Percentiles rank a stretch among this genome's conserved stretches.
phyloP scores from a whole-genome alignment of 1,139 yeast genomes.

The Diutina pseudorugosa region DNA sequence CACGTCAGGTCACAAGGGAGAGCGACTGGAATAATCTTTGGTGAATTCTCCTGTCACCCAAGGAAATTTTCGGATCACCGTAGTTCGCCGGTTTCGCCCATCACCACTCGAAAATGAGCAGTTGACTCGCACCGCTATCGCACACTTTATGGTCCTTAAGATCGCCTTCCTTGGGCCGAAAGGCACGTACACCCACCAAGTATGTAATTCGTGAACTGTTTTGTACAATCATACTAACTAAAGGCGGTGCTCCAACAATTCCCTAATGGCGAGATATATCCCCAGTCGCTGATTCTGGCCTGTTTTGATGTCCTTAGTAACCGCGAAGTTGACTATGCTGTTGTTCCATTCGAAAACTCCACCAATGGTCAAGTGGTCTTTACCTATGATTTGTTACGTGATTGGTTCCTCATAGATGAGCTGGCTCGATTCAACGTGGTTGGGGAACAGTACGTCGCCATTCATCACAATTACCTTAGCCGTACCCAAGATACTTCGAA shows the following conservation, averaged over 20 bases:
- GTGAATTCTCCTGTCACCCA: background rate
- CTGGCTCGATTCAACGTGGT: constrained; percentile 36
- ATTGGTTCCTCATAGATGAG: constrained; percentile 27
- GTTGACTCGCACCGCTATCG: background rate
- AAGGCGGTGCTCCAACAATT: constrained; percentile 75
- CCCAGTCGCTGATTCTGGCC: constrained; percentile 41
- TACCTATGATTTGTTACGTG: constrained; percentile 72
- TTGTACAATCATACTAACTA: constrained; percentile 6
- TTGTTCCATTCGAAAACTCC: constrained; percentile 91
- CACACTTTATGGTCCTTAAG: constrained; percentile 8
- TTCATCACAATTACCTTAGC: constrained; percentile 66
- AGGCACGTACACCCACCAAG: constrained; percentile 89
- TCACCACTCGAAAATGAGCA: background rate
- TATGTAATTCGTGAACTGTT: constrained; percentile 16
- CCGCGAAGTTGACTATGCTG: constrained; percentile 48
- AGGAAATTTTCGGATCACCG: background rate
- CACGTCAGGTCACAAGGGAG: no score
- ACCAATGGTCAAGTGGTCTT: constrained; percentile 88
- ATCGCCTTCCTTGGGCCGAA: constrained; percentile 78
- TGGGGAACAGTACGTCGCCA: constrained; percentile 72
- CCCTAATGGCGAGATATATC: constrained; percentile 25
- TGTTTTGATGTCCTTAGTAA: constrained; percentile 48
- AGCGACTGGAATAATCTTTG: no score
- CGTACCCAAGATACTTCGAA: constrained; percentile 24
- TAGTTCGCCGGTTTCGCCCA: no score